phyloP scores from a whole-genome alignment of 2,329 filamentous ascomycete genomes.

The Cryphonectria japonica region DNA sequence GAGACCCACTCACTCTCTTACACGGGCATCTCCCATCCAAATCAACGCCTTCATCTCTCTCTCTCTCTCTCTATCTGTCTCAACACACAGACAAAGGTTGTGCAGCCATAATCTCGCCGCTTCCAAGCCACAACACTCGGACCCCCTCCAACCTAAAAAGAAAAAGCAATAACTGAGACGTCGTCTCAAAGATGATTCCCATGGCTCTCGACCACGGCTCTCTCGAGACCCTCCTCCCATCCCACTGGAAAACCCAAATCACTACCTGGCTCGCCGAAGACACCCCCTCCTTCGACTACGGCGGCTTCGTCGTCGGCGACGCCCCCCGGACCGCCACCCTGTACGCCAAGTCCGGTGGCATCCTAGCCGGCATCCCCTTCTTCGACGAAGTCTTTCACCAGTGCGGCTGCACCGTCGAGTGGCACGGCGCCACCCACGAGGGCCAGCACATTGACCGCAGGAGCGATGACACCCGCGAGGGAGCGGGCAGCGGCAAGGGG shows the following conservation, averaged over 20 bases:
- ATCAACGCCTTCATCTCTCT: background rate
- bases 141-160: background rate
- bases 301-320: constrained; percentile 92
- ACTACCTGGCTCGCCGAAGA: constrained; percentile 92
- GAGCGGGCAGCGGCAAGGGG: constrained; percentile 30
- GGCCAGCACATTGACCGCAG: constrained; percentile 68
- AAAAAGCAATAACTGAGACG: too few relatives aligned
- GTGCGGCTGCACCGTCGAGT: constrained; percentile 88
- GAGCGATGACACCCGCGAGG: constrained; percentile 34
- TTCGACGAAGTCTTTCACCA: constrained; percentile 92
- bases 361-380: constrained; percentile 91
- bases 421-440: constrained; percentile 72
- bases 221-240: constrained; percentile 74
- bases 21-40: background rate
- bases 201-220: constrained; percentile 46
- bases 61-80: too few relatives aligned
- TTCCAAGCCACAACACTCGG: background rate
- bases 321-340: constrained; percentile 65
- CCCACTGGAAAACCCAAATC: constrained; percentile 81
- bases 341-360: constrained; percentile 72
- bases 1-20: background rate
- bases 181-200: constrained; percentile 19
- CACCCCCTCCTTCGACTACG: constrained; percentile 95
- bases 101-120: background rate
- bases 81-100: background rate